Conservation (phyloP, 139 green algal species). For the Tetraselmis chui region DNA sequence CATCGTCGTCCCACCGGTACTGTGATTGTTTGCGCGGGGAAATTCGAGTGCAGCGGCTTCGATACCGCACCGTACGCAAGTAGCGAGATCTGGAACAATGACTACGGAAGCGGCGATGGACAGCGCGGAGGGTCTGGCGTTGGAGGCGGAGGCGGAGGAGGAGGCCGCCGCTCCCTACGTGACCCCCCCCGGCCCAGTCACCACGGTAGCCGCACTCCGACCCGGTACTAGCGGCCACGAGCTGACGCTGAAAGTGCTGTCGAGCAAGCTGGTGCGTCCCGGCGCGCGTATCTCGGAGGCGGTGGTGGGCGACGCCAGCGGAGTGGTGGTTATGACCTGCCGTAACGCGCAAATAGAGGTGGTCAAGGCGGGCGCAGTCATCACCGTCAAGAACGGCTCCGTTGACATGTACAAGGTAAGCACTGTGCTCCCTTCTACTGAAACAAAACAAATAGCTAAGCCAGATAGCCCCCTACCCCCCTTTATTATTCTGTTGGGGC, state of each 20-base stretch:
- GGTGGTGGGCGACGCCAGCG: conserved; percentile 78
- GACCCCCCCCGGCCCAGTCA: neutral
- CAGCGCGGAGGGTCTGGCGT: too few species aligned
- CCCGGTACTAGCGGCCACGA: conserved; percentile 65
- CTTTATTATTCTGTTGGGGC: too few species aligned
- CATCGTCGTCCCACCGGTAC: too few species aligned
- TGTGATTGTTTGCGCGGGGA: too few species aligned
- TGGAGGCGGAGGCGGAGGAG: neutral
- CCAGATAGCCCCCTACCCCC: too few species aligned
- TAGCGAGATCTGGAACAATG: too few species aligned
- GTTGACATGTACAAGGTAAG: neutral
- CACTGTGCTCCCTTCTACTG: too few species aligned
- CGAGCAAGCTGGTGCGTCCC: neutral
- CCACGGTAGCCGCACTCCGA: conserved; percentile 39
- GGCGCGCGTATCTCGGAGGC: conserved; percentile 64
- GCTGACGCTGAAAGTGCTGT: conserved; percentile 61
- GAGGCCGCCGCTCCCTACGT: neutral
- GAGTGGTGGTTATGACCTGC: conserved; percentile 72
- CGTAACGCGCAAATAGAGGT: conserved; percentile 61
- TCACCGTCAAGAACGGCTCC: neutral
- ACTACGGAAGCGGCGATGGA: neutral
- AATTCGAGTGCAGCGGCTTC: too few species aligned
- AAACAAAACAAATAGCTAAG: too few species aligned
- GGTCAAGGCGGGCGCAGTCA: neutral
- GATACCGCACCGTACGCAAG: too few species aligned